Evolutionary conservation across 148 eudicot species (phyloP), one percentile per base, ranked within the genome.

Genomic region (Rhododendron ferrugineum): DNA sequence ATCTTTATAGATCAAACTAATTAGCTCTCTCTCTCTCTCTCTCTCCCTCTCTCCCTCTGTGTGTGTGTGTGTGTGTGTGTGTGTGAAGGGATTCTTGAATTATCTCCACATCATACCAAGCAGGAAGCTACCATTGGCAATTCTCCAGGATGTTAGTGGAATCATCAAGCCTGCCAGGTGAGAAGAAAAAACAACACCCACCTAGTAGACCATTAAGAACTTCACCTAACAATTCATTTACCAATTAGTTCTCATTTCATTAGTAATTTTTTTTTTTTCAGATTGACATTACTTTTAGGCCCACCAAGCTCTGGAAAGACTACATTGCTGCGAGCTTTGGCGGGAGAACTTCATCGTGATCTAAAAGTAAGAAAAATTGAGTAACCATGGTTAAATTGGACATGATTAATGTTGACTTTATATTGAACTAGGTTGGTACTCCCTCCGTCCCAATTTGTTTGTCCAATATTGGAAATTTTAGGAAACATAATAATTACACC

Each of bases 281-380:
- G 98, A 86, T 88, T 93, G 94, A 54, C 98, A 50, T 88, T 96
- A 81, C 93, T 95, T 68, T 87, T 94, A 83, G 98, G 98, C 14
- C 98, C 98, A 22, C 99, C 99, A 36, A 90, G 94, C 54, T 96
- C 97, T 6, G 99, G 99, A 20, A 96, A 96, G 87, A 96, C 98
- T 0, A 90, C 99, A n/a, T 86, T 96, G 88, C 86, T 96, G 80
- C 86, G 90, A 34, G 94, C 98, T 47, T 89, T 96, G 89, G 99
- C 99, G n/a, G 98, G 98, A 79, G 94, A 91, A 89, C 98, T 96
- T 9, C 90, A 85, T 77, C 62, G 86, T 40, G 93, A 93, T 85
- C 89, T 94, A 32, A 87, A 93, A 91, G 96, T 91, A 88, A 84
- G 78, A 18, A 49, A 58, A 70, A 26, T 16, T 14, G 2, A 30